Percentiles rank a stretch among this genome's conserved stretches.
Evolutionary conservation across 176 grass and related monocot species (phyloP).

Genomic region (Dactylis glomerata): DNA sequence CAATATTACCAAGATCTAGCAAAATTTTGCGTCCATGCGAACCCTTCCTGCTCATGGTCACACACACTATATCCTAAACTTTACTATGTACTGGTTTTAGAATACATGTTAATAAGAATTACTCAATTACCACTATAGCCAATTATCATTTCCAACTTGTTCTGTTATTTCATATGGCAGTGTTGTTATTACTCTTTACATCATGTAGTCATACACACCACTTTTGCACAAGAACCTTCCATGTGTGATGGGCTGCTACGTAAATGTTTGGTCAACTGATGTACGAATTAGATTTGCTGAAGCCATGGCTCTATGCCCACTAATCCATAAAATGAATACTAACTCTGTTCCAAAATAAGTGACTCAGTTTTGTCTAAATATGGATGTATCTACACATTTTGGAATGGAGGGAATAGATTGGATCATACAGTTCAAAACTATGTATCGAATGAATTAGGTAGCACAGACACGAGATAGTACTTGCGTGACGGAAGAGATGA

Average conservation of each 20-base stretch:
- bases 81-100: not conserved
- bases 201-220: not conserved
- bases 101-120: not conserved
- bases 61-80: not conserved
- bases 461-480: conserved; percentile 41
- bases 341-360: too few relatives aligned
- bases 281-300: not conserved
- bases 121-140: not conserved
- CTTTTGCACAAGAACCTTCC: not conserved
- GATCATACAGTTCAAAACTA: not conserved
- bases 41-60: not conserved
- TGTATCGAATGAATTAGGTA: not conserved
- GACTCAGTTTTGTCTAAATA: too few relatives aligned
- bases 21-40: not conserved
- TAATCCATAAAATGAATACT: not conserved
- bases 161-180: not conserved
- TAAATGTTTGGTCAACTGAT: not conserved
- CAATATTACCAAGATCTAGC: not conserved
- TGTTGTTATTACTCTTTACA: not conserved
- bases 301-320: not conserved
- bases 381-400: too few relatives aligned
- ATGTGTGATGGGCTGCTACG: not conserved
- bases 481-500: conserved; percentile 69
- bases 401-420: too few relatives aligned
- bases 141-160: not conserved